A percentile compares a stretch with the other conserved stretches of the same genome.
These are phyloP conservation scores for Candida koratica DNA, from an alignment of 805 yeast genomes.

Conservation along the genomic window DNA sequence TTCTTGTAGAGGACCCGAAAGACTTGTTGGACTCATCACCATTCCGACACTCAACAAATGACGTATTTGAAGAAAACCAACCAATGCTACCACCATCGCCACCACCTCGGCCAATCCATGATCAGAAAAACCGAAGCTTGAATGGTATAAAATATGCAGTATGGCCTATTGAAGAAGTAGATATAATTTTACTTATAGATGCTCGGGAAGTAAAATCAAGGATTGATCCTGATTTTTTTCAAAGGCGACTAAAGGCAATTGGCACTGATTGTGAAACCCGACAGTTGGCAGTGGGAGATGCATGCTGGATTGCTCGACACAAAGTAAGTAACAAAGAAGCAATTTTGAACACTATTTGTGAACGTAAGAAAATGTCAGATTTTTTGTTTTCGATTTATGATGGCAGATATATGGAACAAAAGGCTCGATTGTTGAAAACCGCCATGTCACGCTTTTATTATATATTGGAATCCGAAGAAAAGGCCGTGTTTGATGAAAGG, in stretches of 20 bases:
- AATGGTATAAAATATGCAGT: slow-evolving; percentile 34
- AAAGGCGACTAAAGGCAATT: slow-evolving; percentile 44
- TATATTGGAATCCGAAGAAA: slow-evolving; percentile 59
- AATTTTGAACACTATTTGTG: slow-evolving; percentile 78
- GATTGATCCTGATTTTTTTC: slow-evolving; percentile 67
- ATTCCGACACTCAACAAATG: not conserved
- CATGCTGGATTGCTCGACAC: slow-evolving; percentile 80
- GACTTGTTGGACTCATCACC: slow-evolving; percentile 11
- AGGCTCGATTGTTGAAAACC: slow-evolving; percentile 64
- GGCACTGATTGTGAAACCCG: slow-evolving; percentile 51
- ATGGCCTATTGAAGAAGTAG: slow-evolving; percentile 65
- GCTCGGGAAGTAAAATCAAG: slow-evolving; percentile 75
- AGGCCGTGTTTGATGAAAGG: not conserved
- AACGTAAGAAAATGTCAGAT: slow-evolving; percentile 87
- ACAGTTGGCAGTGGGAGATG: slow-evolving; percentile 79
- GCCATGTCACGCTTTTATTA: slow-evolving; percentile 68
- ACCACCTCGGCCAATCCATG: slow-evolving; percentile 18
- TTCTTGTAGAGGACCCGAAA: slow-evolving; percentile 10
- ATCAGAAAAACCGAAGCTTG: slow-evolving; percentile 19
- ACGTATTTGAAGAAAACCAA: not conserved
- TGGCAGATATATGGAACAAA: slow-evolving; percentile 87
- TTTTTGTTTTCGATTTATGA: slow-evolving; percentile 77
- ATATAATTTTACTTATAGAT: slow-evolving; percentile 64
- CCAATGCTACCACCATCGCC: not conserved
- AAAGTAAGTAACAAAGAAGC: slow-evolving; percentile 54